These are phyloP conservation scores for Tubosaeta sp. DNA, from an alignment of 768 basidiomycete species.

Conservation along the genomic window DNA sequence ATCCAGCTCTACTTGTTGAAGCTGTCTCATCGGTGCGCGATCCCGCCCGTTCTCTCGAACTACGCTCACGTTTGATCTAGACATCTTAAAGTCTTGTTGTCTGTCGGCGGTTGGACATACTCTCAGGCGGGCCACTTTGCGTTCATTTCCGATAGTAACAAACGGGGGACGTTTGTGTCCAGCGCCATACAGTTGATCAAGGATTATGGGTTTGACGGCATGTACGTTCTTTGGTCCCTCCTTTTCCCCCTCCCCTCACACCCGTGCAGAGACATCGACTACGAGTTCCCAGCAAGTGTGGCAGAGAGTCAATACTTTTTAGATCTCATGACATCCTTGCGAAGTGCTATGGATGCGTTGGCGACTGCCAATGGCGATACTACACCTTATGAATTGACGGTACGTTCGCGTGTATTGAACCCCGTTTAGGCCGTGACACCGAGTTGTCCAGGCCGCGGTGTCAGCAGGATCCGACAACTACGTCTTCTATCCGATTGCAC, in stretches of 20 bases:
- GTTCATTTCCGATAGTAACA: slow-evolving; percentile 50
- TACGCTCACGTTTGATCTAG: slow-evolving; percentile 10
- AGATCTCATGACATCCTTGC: slow-evolving; percentile 55
- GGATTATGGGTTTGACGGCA: slow-evolving; percentile 79
- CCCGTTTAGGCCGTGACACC: background rate
- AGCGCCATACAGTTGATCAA: slow-evolving; percentile 60
- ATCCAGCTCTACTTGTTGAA: slow-evolving; percentile 49
- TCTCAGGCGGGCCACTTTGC: slow-evolving; percentile 64
- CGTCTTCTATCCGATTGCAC: slow-evolving; percentile 49
- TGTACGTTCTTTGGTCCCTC: slow-evolving; percentile 36
- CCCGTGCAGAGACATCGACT: slow-evolving; percentile 63
- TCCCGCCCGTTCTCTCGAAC: background rate
- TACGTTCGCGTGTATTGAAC: slow-evolving; percentile 8
- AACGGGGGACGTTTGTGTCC: slow-evolving; percentile 54
- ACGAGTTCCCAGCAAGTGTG: slow-evolving; percentile 64
- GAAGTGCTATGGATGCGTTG: slow-evolving; percentile 58
- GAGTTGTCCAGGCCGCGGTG: slow-evolving; percentile 44
- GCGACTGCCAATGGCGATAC: slow-evolving; percentile 56
- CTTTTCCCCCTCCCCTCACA: background rate
- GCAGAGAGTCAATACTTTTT: slow-evolving; percentile 65
- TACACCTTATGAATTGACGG: slow-evolving; percentile 55
- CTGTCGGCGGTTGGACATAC: slow-evolving; percentile 66
- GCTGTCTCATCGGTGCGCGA: slow-evolving; percentile 43
- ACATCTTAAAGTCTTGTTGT: slow-evolving; percentile 49
- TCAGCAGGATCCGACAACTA: slow-evolving; percentile 61